Percentiles rank a stretch among this genome's conserved stretches.
These are phyloP conservation scores for Dothiorella sarmentorum DNA, from an alignment of 2,329 filamentous ascomycete species.

Conservation along the genomic window DNA sequence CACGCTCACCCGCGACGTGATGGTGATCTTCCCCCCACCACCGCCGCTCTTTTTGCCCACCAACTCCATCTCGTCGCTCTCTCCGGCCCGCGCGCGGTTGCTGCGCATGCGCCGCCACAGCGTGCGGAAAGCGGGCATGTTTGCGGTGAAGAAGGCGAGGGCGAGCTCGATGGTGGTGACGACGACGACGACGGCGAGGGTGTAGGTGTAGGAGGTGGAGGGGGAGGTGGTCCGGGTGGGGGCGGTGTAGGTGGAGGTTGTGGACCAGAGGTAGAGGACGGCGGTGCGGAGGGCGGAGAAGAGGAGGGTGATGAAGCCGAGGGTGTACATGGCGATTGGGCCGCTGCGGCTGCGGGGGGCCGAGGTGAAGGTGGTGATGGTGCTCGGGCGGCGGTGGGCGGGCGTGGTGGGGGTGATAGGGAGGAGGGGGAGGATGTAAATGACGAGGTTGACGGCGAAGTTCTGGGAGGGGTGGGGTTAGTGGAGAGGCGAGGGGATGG, in stretches of 20 bases:
- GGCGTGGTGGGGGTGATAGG: background rate
- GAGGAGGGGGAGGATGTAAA: slow-evolving; percentile 12
- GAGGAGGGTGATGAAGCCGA: background rate
- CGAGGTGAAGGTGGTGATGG: background rate
- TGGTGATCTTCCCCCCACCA: background rate
- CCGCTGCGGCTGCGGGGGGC: background rate
- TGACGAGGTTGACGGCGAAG: slow-evolving; percentile 7
- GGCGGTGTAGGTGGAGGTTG: background rate
- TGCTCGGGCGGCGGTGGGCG: too few relatives aligned
- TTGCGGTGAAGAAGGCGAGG: background rate
- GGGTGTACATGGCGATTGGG: background rate
- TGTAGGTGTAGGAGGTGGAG: background rate
- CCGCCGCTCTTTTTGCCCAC: background rate
- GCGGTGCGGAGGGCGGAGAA: slow-evolving; percentile 8
- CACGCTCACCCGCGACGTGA: slow-evolving; percentile 9
- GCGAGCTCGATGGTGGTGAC: background rate
- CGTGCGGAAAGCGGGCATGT: background rate
- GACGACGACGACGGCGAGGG: background rate
- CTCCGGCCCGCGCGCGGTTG: background rate
- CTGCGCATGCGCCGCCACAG: background rate
- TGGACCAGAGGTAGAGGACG: background rate
- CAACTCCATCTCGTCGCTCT: background rate
- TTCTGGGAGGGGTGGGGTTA: background rate
- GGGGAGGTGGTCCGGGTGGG: background rate
- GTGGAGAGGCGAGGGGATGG: background rate